phyloP scores from a whole-genome alignment of 768 basidiomycete genomes.

The Phylloporus sp. region DNA sequence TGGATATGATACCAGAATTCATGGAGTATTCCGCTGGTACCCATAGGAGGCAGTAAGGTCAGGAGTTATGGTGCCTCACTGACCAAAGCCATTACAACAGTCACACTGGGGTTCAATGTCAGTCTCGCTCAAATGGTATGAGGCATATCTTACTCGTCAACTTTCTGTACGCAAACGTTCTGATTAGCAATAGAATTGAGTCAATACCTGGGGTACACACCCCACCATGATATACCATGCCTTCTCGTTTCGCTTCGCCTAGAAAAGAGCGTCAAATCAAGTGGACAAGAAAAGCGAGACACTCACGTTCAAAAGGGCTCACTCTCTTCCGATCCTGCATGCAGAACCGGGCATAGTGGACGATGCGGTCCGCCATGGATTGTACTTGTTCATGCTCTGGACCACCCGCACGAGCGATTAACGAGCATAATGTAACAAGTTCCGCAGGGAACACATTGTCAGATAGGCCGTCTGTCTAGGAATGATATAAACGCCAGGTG shows the following conservation, averaged over 20 bases:
- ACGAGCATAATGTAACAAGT: constrained; percentile 63
- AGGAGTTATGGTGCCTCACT: constrained; percentile 50
- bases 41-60: too few species aligned
- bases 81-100: constrained; percentile 65
- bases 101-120: constrained; percentile 46
- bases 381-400: constrained; percentile 63
- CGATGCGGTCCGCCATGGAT: constrained; percentile 66
- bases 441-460: constrained; percentile 66
- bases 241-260: constrained; percentile 65
- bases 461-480: constrained; percentile 52
- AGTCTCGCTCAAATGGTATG: constrained; percentile 5
- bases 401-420: constrained; percentile 54
- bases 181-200: constrained; percentile 5
- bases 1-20: background rate
- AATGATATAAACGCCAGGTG: constrained; percentile 2
- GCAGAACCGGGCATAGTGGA: constrained; percentile 63
- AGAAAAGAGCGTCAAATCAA: constrained; percentile 4
- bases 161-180: constrained; percentile 48
- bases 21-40: too few species aligned
- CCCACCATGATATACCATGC: constrained; percentile 65
- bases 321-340: constrained; percentile 63
- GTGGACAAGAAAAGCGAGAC: background rate
- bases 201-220: constrained; percentile 44
- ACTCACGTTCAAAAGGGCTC: constrained; percentile 74
- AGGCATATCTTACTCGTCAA: constrained; percentile 62